Percentiles rank a stretch among this genome's conserved stretches.
Evolutionary conservation across 768 basidiomycete genomes (phyloP).

Genomic region (Ephemerocybe angulata): DNA sequence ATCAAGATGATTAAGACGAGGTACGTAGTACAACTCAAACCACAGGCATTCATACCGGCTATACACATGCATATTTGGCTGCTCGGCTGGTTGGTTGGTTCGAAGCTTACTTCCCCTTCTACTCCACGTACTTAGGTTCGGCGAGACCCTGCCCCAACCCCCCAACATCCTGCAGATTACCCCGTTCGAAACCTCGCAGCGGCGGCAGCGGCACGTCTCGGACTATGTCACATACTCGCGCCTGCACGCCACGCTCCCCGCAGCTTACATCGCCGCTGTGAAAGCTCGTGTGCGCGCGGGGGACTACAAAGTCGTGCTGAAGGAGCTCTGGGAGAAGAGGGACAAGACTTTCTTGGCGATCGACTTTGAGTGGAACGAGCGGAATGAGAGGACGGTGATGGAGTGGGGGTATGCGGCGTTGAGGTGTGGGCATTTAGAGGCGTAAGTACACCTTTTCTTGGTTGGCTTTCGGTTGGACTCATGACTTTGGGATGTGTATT

Average conservation of each 20-base stretch:
- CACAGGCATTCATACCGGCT: background rate
- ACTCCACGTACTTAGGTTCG: slow-evolving; percentile 45
- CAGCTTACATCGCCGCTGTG: slow-evolving; percentile 59
- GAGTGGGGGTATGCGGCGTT: slow-evolving; percentile 86
- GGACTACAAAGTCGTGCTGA: slow-evolving; percentile 59
- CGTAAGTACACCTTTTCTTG: slow-evolving; percentile 40
- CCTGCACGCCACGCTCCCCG: slow-evolving; percentile 66
- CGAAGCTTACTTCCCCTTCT: background rate
- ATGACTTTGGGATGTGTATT: too few species aligned
- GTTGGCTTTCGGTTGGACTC: background rate
- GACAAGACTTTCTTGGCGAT: slow-evolving; percentile 76
- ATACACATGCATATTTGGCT: background rate
- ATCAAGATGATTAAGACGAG: slow-evolving; percentile 84
- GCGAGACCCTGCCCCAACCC: slow-evolving; percentile 68
- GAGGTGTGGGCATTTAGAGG: slow-evolving; percentile 65
- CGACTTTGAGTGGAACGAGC: slow-evolving; percentile 73
- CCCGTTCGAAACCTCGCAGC: slow-evolving; percentile 64
- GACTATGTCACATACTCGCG: slow-evolving; percentile 70
- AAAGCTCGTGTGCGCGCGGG: slow-evolving; percentile 64
- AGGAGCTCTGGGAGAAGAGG: slow-evolving; percentile 61
- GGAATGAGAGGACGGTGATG: slow-evolving; percentile 61
- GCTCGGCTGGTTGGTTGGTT: background rate
- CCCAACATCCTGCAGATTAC: slow-evolving; percentile 67
- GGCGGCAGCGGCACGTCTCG: slow-evolving; percentile 67
- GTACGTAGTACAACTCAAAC: slow-evolving; percentile 26